These are phyloP conservation scores for Silene latifolia DNA, from an alignment of 148 eudicot species.

Conservation along the genomic window DNA sequence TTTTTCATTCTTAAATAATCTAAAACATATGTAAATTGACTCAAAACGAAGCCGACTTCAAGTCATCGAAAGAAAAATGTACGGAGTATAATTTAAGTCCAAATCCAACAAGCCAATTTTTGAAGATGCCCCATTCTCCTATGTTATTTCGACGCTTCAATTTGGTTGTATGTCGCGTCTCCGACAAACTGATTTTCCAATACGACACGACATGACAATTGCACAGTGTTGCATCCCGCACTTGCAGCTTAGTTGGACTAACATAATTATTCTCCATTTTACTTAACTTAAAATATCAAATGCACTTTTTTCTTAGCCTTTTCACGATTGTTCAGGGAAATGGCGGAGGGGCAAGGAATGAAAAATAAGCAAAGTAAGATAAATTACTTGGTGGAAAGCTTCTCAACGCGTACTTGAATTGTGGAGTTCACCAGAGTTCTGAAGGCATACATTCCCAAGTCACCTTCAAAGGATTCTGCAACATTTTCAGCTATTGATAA, in stretches of 20 bases:
- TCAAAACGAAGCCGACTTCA: no score
- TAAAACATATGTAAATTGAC: no score
- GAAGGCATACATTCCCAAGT: constrained; percentile 72
- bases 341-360: neutral
- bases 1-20: no score
- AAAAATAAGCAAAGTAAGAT: neutral
- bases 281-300: neutral
- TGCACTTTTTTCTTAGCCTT: neutral
- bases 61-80: neutral
- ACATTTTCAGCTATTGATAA: constrained; percentile 66
- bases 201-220: no score
- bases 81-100: neutral
- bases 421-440: constrained; percentile 57
- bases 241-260: no score
- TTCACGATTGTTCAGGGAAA: neutral
- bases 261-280: neutral
- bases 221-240: no score
- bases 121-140: neutral
- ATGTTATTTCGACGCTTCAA: neutral
- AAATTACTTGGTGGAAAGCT: constrained; percentile 76
- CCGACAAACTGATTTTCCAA: neutral
- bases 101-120: neutral
- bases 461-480: constrained; percentile 58
- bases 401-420: constrained; percentile 84
- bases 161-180: neutral